Conservation (phyloP, 2,329 filamentous ascomycete species). For the Microsporum ferrugineum region DNA sequence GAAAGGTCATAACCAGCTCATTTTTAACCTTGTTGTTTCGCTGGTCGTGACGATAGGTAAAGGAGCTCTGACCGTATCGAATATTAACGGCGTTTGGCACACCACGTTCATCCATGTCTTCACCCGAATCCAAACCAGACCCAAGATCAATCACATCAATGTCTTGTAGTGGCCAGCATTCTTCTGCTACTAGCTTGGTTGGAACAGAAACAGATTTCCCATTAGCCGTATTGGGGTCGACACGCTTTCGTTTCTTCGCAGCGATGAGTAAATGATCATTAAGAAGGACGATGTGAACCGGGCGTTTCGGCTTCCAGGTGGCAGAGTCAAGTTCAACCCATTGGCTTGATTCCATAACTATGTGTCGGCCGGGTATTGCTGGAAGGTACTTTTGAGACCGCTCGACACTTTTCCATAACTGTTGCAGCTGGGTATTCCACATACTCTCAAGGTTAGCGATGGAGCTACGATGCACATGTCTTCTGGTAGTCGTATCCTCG, state of each 20-base stretch:
- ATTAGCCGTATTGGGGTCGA: slow-evolving; percentile 48
- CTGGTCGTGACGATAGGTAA: slow-evolving; percentile 87
- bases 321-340: slow-evolving; percentile 97
- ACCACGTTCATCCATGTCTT: slow-evolving; percentile 43
- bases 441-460: slow-evolving; percentile 62
- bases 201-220: slow-evolving; percentile 34
- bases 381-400: slow-evolving; percentile 95
- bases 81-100: slow-evolving; percentile 83
- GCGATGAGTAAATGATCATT: slow-evolving; percentile 92
- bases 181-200: slow-evolving; percentile 78
- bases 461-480: slow-evolving; percentile 72
- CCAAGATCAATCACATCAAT: slow-evolving; percentile 87
- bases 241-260: slow-evolving; percentile 81
- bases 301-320: slow-evolving; percentile 83
- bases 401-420: slow-evolving; percentile 93
- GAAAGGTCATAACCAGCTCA: slow-evolving; percentile 72
- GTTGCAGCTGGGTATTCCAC: slow-evolving; percentile 58
- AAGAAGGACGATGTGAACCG: slow-evolving; percentile 81
- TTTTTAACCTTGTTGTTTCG: slow-evolving; percentile 67
- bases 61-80: slow-evolving; percentile 77
- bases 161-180: slow-evolving; percentile 87
- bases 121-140: slow-evolving; percentile 31
- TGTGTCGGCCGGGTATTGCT: slow-evolving; percentile 79
- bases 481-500: slow-evolving; percentile 43
- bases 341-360: slow-evolving; percentile 79